A percentile compares a stretch with the other conserved stretches of the same genome.
These are phyloP conservation scores for Symbiodinium natans DNA, from an alignment of 73 alveolate genomes.

Conservation along the genomic window DNA sequence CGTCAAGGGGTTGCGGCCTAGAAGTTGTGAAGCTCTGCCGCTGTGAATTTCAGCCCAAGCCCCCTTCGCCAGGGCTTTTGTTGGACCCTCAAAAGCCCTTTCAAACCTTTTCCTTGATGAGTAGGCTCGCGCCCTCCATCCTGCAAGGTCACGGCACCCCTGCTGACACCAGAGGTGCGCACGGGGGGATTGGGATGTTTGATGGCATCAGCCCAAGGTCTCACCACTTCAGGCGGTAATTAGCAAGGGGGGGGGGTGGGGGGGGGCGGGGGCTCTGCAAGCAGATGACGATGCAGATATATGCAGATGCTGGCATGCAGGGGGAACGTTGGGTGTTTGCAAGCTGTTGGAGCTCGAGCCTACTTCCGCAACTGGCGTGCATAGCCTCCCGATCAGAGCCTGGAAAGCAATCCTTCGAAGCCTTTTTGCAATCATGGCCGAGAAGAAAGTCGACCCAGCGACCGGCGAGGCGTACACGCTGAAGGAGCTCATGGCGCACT, in stretches of 20 bases:
- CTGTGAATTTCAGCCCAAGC: too few species aligned
- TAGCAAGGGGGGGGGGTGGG: too few species aligned
- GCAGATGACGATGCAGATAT: too few species aligned
- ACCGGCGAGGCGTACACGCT: conserved; percentile 78
- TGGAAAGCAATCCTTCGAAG: not conserved
- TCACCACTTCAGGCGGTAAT: too few species aligned
- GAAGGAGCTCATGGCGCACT: conserved; percentile 4
- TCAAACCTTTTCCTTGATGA: not conserved
- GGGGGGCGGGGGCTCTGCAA: too few species aligned
- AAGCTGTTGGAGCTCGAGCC: conserved; percentile 4
- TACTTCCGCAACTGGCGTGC: conserved; percentile 3
- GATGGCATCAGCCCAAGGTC: not conserved
- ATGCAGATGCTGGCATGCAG: too few species aligned
- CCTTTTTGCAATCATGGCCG: conserved; percentile 40
- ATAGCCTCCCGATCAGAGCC: not conserved
- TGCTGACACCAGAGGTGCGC: conserved; percentile 90
- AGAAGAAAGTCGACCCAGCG: conserved; percentile 89
- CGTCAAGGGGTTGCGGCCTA: not conserved
- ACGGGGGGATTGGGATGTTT: too few species aligned
- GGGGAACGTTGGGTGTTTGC: too few species aligned
- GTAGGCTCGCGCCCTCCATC: not conserved
- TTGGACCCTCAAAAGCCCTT: not conserved
- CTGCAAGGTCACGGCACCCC: conserved; percentile 62
- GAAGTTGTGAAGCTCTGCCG: not conserved
- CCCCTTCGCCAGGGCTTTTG: too few species aligned